Percentiles rank a stretch among this genome's conserved stretches.
Evolutionary conservation across 2,329 filamentous ascomycete genomes (phyloP).

Genomic region (Colletotrichum neosansevieriae): DNA sequence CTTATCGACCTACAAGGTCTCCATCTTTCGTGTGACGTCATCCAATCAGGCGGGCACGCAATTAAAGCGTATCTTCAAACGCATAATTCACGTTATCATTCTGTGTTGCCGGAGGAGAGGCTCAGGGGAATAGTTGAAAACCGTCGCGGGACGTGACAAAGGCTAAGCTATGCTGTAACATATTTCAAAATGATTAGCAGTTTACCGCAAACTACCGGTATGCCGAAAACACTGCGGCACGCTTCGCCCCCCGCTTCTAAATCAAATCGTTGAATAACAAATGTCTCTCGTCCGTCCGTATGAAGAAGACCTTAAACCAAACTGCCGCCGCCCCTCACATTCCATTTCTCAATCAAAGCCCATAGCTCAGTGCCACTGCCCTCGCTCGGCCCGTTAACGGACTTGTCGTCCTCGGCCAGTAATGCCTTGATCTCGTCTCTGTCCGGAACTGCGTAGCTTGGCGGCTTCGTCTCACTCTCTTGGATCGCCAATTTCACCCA

Average conservation of each 20-base stretch:
- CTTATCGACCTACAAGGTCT: not conserved
- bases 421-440: constrained; percentile 31
- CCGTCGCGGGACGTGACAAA: too few relatives aligned
- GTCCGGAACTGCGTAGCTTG: constrained; percentile 30
- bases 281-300: too few relatives aligned
- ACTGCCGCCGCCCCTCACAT: not conserved
- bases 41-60: constrained; percentile 23
- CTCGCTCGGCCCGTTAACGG: constrained; percentile 7
- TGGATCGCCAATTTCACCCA: constrained; percentile 33
- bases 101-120: not conserved
- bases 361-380: constrained; percentile 32
- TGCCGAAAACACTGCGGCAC: too few relatives aligned
- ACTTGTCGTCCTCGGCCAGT: constrained; percentile 13
- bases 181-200: too few relatives aligned
- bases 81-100: not conserved
- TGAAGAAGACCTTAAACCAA: too few relatives aligned
- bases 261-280: too few relatives aligned
- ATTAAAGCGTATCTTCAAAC: not conserved
- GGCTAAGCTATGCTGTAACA: too few relatives aligned
- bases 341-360: constrained; percentile 37
- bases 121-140: too few relatives aligned
- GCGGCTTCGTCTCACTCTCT: constrained; percentile 34
- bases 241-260: too few relatives aligned
- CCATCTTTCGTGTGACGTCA: constrained; percentile 35
- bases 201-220: too few relatives aligned